Conservation (phyloP, 2,329 filamentous ascomycete species). For the Westerdykella ornata region DNA sequence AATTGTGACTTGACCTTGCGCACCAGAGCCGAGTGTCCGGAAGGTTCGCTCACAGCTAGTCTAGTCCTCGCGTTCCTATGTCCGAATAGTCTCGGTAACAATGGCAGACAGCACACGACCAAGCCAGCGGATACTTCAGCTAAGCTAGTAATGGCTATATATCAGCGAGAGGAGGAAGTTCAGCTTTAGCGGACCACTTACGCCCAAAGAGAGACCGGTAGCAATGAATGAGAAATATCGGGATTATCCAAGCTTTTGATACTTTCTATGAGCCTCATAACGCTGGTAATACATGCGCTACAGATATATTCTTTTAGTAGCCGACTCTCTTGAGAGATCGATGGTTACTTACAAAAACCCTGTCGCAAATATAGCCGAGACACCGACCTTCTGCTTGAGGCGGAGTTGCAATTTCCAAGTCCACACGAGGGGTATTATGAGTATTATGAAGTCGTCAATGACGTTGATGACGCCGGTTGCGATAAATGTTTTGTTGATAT, state of each 20-base stretch:
- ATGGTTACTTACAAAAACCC: conserved; percentile 6
- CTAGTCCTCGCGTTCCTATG: too few relatives aligned
- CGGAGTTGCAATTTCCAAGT: conserved; percentile 30
- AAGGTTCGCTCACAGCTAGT: too few relatives aligned
- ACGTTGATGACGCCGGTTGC: conserved; percentile 17
- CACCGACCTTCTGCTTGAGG: conserved; percentile 23
- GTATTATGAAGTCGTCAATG: conserved; percentile 15
- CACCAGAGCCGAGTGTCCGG: too few relatives aligned
- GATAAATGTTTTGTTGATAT: conserved; percentile 5
- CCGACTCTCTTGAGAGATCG: background rate
- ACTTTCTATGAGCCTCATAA: conserved; percentile 2
- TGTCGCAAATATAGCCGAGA: conserved; percentile 15
- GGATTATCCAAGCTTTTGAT: conserved; percentile 1
- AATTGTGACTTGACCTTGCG: too few relatives aligned
- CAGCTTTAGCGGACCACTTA: conserved; percentile 5
- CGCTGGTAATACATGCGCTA: conserved; percentile 3
- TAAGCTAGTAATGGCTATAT: too few relatives aligned
- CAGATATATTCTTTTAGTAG: background rate
- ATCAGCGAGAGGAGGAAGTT: too few relatives aligned
- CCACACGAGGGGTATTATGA: conserved; percentile 9
- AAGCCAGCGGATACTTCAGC: too few relatives aligned
- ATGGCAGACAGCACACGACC: too few relatives aligned
- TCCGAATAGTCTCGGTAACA: too few relatives aligned
- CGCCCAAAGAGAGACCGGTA: conserved; percentile 4
- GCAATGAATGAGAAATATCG: conserved; percentile 1